Evolutionary conservation across 225 moss, liverwort and hornwort species (phyloP).

Genomic region (Neckera pumila): DNA sequence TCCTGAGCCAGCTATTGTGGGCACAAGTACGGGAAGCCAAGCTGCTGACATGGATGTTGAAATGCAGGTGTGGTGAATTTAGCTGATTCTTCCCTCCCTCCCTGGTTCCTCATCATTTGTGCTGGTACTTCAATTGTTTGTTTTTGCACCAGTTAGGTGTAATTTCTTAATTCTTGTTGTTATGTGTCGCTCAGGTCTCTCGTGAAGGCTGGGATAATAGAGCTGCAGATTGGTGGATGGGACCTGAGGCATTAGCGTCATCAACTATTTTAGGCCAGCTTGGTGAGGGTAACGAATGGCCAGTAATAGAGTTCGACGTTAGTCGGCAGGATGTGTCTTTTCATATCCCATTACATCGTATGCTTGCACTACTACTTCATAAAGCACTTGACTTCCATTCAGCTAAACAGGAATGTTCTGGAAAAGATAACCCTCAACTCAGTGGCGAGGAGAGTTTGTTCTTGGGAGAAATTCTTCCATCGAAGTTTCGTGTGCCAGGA

Average conservation of each 20-base stretch:
- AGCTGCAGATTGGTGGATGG: slow-evolving; percentile 89
- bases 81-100: not conserved
- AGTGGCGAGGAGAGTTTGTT: slow-evolving; percentile 8
- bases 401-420: slow-evolving; percentile 1
- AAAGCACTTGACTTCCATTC: slow-evolving; percentile 61
- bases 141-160: not conserved
- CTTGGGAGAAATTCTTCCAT: slow-evolving; percentile 52
- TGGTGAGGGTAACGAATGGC: slow-evolving; percentile 52
- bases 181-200: slow-evolving; percentile 6
- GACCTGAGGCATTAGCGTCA: slow-evolving; percentile 39
- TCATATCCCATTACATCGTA: slow-evolving; percentile 86
- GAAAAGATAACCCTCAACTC: not conserved
- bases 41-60: slow-evolving; percentile 68
- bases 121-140: not conserved
- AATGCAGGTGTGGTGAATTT: slow-evolving; percentile 18
- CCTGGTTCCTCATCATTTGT: not conserved
- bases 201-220: slow-evolving; percentile 41
- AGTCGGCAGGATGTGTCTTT: slow-evolving; percentile 85
- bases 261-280: slow-evolving; percentile 36
- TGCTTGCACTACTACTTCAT: slow-evolving; percentile 59
- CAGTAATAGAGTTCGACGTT: slow-evolving; percentile 69
- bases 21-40: slow-evolving; percentile 27
- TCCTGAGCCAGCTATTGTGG: slow-evolving; percentile 15
- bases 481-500: slow-evolving; percentile 63
- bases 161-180: not conserved